Conservation (phyloP, 352 stramenopile genomes). For the Phytophthora aleatoria region DNA sequence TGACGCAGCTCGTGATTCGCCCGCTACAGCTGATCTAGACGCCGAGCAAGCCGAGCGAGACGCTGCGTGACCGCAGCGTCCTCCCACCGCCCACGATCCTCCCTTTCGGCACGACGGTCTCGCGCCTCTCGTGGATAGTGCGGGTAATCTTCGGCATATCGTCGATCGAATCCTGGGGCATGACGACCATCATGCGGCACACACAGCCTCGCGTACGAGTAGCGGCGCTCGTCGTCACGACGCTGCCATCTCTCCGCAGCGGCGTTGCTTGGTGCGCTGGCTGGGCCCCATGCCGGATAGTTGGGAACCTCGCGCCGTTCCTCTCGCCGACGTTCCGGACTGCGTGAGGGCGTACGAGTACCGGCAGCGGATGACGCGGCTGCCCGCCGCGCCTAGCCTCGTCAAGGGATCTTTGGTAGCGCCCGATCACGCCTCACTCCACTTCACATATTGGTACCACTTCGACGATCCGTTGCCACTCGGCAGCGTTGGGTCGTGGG, state of each 20-base stretch:
- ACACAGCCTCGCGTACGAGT: background rate
- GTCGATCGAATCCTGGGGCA: background rate
- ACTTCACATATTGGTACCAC: background rate
- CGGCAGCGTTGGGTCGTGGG: background rate
- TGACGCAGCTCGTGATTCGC: background rate
- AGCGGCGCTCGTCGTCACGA: background rate
- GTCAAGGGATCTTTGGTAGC: background rate
- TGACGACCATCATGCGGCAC: background rate
- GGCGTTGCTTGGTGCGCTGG: background rate
- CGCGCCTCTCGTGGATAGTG: background rate
- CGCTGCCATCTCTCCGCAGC: background rate
- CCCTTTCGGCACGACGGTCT: background rate
- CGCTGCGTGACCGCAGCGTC: background rate
- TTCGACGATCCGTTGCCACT: background rate
- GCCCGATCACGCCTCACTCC: background rate
- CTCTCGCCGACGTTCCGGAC: constrained; percentile 7
- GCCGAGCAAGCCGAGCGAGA: background rate
- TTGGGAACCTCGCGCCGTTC: background rate
- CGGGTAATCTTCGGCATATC: background rate
- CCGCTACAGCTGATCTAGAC: background rate
- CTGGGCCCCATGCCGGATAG: background rate
- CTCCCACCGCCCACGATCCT: background rate
- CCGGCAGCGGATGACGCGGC: background rate
- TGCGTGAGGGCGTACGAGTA: constrained; percentile 3
- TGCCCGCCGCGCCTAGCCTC: constrained; percentile 1